Evolutionary conservation across 495 filamentous ascomycete species (phyloP).

Genomic region (Xylaria venustula): DNA sequence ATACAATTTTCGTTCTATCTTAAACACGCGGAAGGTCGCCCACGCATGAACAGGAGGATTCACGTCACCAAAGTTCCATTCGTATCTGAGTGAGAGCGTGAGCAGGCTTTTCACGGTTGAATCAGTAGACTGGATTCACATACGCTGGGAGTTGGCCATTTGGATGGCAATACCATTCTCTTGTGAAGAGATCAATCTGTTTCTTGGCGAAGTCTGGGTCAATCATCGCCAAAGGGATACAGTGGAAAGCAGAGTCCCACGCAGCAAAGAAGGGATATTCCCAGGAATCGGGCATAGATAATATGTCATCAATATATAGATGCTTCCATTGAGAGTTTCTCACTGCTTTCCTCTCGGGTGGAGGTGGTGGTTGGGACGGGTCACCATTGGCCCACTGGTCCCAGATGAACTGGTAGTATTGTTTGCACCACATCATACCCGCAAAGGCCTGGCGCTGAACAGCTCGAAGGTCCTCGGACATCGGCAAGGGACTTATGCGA

Average conservation of each 20-base stretch:
- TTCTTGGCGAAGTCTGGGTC: conserved; percentile 98
- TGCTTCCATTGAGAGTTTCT: conserved; percentile 91
- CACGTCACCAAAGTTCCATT: conserved; percentile 98
- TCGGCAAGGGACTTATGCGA: conserved; percentile 87
- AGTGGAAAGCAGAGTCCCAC: conserved; percentile 97
- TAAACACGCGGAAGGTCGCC: conserved; percentile 92
- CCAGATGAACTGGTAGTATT: conserved; percentile 95
- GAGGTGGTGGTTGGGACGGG: conserved; percentile 73
- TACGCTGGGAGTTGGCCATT: conserved; percentile 81
- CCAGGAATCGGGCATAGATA: conserved; percentile 98
- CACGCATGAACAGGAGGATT: conserved; percentile 97
- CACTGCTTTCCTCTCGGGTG: conserved; percentile 72
- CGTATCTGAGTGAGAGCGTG: conserved; percentile 56
- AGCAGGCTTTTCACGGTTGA: conserved; percentile 18
- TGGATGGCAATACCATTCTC: conserved; percentile 99
- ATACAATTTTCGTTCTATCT: conserved; percentile 97
- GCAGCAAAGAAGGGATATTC: conserved; percentile 98
- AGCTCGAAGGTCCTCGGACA: conserved; percentile 91
- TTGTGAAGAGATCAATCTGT: conserved; percentile 89
- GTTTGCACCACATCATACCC: conserved; percentile 98
- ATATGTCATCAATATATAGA: conserved; percentile 86
- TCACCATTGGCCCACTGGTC: conserved; percentile 92
- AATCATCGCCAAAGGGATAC: conserved; percentile 93
- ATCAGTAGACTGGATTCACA: neutral
- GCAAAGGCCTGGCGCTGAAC: conserved; percentile 92